Evolutionary conservation across 257 asterid species (phyloP).

Genomic region (Solanum pinnatisectum): DNA sequence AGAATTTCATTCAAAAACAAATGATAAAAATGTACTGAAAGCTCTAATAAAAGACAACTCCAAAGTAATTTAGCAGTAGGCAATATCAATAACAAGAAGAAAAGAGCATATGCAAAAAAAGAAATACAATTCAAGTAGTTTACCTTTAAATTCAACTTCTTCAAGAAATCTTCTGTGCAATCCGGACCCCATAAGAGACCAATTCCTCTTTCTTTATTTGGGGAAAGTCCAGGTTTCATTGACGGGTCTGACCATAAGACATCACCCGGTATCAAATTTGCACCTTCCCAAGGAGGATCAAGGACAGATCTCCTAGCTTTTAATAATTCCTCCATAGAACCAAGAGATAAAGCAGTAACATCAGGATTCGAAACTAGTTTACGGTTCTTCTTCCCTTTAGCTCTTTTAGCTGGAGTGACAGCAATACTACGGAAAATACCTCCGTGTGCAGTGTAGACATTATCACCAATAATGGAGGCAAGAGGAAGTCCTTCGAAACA

Average conservation of each 20-base stretch:
- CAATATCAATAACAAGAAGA: background rate
- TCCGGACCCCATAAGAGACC: conserved; percentile 98
- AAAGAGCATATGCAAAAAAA: background rate
- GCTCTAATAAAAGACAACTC: background rate
- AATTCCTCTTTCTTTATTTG: conserved; percentile 84
- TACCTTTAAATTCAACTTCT: conserved; percentile 67
- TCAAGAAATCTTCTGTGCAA: conserved; percentile 84
- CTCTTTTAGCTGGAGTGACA: conserved; percentile 63
- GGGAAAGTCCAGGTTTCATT: conserved; percentile 77
- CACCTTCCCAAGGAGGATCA: conserved; percentile 99
- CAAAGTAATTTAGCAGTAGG: background rate
- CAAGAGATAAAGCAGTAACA: conserved; percentile 43
- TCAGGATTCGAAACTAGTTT: conserved; percentile 51
- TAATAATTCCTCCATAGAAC: conserved; percentile 81
- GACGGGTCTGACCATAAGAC: conserved; percentile 98
- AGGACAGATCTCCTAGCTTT: conserved; percentile 95
- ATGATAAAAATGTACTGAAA: background rate
- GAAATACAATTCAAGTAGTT: background rate
- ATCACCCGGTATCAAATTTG: conserved; percentile 92
- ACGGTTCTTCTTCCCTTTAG: conserved; percentile 71
- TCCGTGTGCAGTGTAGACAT: conserved; percentile 93
- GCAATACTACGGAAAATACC: conserved; percentile 80
- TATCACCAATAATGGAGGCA: conserved; percentile 77
- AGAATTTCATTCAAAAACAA: background rate
- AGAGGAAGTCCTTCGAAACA: conserved; percentile 99